Evolutionary conservation across 2,329 filamentous ascomycete species (phyloP), one percentile per base, ranked within the genome.

Genomic region (Neonectria neomacrospora): DNA sequence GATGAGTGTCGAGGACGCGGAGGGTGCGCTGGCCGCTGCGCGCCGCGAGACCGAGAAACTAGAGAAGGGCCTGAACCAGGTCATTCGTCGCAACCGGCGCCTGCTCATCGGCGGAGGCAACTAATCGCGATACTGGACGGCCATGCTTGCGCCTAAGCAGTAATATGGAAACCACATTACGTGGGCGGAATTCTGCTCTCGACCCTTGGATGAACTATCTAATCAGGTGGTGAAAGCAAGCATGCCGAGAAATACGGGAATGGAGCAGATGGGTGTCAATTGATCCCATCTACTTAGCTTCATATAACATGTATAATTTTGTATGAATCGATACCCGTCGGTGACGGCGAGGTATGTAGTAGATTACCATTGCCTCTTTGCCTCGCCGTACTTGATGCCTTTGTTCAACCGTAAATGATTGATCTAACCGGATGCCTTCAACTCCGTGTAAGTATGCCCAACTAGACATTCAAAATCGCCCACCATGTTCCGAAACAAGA

Each of bases 1-100:
- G 8, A 85, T 91, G 82, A 87, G 80, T 51, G 81, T 90, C 2
- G 85, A 89, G 65, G 90, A 91, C 63, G 85, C 88, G 2, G 89
- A 91, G 78, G 79, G 78, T 59, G 85, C 85, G 48, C 79, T 87
- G 45, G 70, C 75, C 22, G 75, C 82, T 39, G 83, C 86, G 28
- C 81, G 83, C 54, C 87, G 85, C 73, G 88, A 91, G 74, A 85
- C 85, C 7, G 88, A 90, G 67, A 85, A 81, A 71, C 74, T 89
- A 30, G 88, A 90, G 78, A 90, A 88, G 80, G 85, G 80, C 47
- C 76, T 91, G 58, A 86, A 86, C 73, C 80, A 83, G 45, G 74
- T 89, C 20, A 83, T 90, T 58, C 86, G 85, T 78, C 85, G 84
- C 74, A 91, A 91, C 72, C 79, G 83, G 59, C 80, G 84, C 54